phyloP scores from a whole-genome alignment of 192 early-diverging fungal species.

The Spizellomyces punctatus region DNA sequence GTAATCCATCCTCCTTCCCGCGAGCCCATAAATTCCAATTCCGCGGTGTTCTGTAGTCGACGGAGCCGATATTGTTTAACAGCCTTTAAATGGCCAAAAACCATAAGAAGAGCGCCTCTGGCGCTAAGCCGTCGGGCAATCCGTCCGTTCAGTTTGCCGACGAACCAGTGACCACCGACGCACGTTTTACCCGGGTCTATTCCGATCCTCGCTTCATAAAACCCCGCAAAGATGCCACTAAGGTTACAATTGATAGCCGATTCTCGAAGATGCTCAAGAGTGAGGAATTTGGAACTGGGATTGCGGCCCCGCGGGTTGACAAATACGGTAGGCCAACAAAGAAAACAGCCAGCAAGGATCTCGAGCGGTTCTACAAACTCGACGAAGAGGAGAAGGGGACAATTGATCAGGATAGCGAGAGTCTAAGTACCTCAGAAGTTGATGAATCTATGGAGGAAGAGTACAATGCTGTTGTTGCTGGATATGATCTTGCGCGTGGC shows the following conservation, averaged over 20 bases:
- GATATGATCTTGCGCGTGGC: constrained; percentile 81
- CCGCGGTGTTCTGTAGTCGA: too few relatives aligned
- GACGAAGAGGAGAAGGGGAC: constrained; percentile 55
- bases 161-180: constrained; percentile 48
- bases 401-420: constrained; percentile 31
- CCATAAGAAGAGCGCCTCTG: too few relatives aligned
- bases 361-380: constrained; percentile 77
- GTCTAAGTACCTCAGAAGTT: constrained; percentile 25
- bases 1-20: too few relatives aligned
- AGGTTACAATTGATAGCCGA: constrained; percentile 87
- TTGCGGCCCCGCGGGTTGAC: constrained; percentile 52
- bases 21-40: too few relatives aligned
- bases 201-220: constrained; percentile 79
- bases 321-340: constrained; percentile 72
- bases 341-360: constrained; percentile 52
- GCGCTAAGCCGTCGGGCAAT: too few relatives aligned
- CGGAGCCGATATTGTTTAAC: too few relatives aligned
- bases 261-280: constrained; percentile 81
- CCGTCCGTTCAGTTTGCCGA: too few relatives aligned
- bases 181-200: constrained; percentile 78
- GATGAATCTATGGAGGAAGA: constrained; percentile 41
- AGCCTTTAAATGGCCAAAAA: too few relatives aligned
- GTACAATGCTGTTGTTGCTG: constrained; percentile 33
- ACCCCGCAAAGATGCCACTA: constrained; percentile 77
- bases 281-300: constrained; percentile 58